These are phyloP conservation scores for Ophiostoma populinum DNA, from an alignment of 2,329 filamentous ascomycete genomes.

Conservation along the genomic window DNA sequence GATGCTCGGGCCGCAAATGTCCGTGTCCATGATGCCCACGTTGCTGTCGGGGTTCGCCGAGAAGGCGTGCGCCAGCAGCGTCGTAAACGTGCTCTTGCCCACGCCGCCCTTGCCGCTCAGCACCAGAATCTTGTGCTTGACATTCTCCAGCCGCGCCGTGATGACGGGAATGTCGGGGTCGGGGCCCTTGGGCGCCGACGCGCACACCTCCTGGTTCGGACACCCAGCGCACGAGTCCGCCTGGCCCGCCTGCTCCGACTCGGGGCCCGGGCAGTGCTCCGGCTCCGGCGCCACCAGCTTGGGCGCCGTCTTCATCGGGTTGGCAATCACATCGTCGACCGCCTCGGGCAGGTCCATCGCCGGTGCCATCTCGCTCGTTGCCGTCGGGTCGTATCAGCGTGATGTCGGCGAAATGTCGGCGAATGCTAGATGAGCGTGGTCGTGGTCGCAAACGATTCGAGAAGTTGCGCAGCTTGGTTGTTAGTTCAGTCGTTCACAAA, in stretches of 20 bases:
- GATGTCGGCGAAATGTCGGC: background rate
- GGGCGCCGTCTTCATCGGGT: conserved; percentile 62
- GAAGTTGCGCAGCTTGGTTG: background rate
- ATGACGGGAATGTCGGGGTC: conserved; percentile 89
- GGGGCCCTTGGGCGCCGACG: conserved; percentile 82
- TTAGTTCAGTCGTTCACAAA: conserved; percentile 1
- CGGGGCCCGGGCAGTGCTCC: conserved; percentile 89
- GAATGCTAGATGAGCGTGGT: background rate
- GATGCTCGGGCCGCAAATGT: conserved; percentile 91
- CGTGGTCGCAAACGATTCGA: background rate
- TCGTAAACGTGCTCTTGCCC: conserved; percentile 41
- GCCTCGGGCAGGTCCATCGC: conserved; percentile 56
- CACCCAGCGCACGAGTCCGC: conserved; percentile 84
- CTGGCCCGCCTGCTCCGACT: conserved; percentile 51
- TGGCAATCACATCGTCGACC: conserved; percentile 52
- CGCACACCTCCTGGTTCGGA: conserved; percentile 91
- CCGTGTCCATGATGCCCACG: conserved; percentile 94
- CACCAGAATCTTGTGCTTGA: conserved; percentile 85
- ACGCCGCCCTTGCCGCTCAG: conserved; percentile 92
- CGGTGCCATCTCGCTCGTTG: conserved; percentile 56
- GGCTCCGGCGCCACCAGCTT: conserved; percentile 86
- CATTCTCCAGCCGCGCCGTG: conserved; percentile 59
- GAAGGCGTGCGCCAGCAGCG: conserved; percentile 51
- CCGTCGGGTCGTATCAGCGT: background rate
- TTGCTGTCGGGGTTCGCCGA: conserved; percentile 66